Conservation (phyloP, 345 rosid genomes). For the Citrus unshiu region DNA sequence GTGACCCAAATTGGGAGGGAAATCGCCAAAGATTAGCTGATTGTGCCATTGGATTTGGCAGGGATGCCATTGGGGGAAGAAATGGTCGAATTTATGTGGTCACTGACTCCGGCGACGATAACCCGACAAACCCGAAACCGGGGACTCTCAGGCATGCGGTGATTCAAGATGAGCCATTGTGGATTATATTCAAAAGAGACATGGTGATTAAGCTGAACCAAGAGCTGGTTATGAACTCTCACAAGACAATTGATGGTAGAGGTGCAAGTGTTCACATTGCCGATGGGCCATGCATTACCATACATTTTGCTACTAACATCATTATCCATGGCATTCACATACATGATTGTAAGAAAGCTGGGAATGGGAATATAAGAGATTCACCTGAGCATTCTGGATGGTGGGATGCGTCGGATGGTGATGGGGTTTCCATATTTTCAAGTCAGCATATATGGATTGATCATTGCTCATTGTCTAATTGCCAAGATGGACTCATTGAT, state of each 20-base stretch:
- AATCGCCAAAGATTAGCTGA: conserved; percentile 63
- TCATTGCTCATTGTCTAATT: conserved; percentile 74
- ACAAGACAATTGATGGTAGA: conserved; percentile 77
- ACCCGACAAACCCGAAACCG: conserved; percentile 55
- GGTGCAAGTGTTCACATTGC: conserved; percentile 76
- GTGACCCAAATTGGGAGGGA: conserved; percentile 67
- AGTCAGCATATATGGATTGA: conserved; percentile 67
- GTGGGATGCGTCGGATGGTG: conserved; percentile 62
- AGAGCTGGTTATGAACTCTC: conserved; percentile 64
- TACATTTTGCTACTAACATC: conserved; percentile 56
- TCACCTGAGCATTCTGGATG: conserved; percentile 55
- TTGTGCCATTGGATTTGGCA: conserved; percentile 79
- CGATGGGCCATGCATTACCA: conserved; percentile 70
- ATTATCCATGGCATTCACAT: conserved; percentile 71
- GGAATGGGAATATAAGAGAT: conserved; percentile 44
- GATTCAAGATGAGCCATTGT: conserved; percentile 68
- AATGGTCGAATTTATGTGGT: conserved; percentile 62
- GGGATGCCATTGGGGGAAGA: conserved; percentile 62
- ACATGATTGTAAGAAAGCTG: conserved; percentile 62
- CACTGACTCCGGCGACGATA: conserved; percentile 51
- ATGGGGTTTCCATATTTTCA: conserved; percentile 50
- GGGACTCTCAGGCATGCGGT: conserved; percentile 72
- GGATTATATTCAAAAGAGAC: conserved; percentile 74
- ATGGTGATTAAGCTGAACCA: conserved; percentile 63
- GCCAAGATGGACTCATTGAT: conserved; percentile 71